Conservation (phyloP, 2,329 filamentous ascomycete species). For the Talaromyces islandicus region DNA sequence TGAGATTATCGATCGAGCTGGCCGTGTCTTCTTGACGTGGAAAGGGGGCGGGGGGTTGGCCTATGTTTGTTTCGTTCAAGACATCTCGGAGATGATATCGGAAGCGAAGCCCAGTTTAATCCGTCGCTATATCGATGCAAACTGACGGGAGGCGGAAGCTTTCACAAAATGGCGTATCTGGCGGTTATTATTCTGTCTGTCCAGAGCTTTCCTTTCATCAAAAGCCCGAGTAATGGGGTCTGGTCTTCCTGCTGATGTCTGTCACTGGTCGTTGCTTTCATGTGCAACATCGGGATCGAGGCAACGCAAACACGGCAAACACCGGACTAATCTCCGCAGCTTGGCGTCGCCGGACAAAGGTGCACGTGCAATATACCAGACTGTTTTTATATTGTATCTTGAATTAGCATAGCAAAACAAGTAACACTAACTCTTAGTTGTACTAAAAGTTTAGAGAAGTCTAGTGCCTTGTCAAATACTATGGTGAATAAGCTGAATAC, state of each 20-base stretch:
- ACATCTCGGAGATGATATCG: neutral
- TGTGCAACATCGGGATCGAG: neutral
- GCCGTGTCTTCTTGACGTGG: neutral
- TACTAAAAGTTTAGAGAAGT: neutral
- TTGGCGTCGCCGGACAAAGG: neutral
- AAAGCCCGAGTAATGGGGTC: neutral
- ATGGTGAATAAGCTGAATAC: neutral
- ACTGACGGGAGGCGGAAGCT: neutral
- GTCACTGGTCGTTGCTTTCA: neutral
- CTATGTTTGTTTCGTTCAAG: neutral
- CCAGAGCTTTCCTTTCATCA: neutral
- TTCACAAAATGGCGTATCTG: neutral
- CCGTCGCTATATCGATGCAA: neutral
- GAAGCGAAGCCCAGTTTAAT: neutral
- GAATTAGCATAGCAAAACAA: neutral
- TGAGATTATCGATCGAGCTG: neutral
- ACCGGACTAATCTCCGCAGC: neutral
- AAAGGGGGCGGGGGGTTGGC: neutral
- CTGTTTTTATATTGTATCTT: neutral
- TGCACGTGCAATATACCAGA: neutral
- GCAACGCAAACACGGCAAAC: slow-evolving; percentile 11
- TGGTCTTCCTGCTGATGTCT: neutral
- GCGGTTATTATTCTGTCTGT: neutral
- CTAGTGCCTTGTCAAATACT: neutral
- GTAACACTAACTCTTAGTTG: neutral